These are phyloP conservation scores for Paxillus involutus DNA, from an alignment of 768 basidiomycete genomes.

Conservation along the genomic window DNA sequence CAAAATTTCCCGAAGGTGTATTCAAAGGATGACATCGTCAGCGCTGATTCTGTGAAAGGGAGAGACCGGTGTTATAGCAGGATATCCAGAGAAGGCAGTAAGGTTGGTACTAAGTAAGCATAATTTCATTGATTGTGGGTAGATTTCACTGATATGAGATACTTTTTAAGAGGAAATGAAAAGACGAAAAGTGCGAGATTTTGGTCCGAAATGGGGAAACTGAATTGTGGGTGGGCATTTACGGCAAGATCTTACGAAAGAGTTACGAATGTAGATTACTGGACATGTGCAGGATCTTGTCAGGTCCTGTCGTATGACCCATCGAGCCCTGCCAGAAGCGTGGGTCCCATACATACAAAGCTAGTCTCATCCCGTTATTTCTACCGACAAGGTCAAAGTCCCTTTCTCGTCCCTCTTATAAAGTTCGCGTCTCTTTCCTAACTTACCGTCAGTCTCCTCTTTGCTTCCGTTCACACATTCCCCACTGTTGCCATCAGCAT, in stretches of 20 bases:
- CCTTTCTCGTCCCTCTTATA: constrained; percentile 22
- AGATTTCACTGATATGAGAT: constrained; percentile 15
- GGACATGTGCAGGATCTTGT: constrained; percentile 27
- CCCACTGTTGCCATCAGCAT: constrained; percentile 14
- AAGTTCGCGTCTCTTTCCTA: constrained; percentile 13
- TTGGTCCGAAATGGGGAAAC: constrained; percentile 24
- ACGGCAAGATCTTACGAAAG: constrained; percentile 27
- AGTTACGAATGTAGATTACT: constrained; percentile 27
- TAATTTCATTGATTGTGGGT: constrained; percentile 27
- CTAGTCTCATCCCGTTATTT: constrained; percentile 6
- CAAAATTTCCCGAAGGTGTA: background rate
- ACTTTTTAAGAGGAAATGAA: constrained; percentile 12
- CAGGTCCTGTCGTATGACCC: constrained; percentile 29
- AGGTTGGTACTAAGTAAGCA: no score
- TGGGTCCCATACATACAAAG: constrained; percentile 28
- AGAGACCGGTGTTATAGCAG: no score
- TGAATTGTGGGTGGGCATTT: constrained; percentile 25
- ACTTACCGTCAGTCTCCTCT: constrained; percentile 22
- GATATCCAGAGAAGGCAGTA: no score
- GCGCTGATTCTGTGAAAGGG: background rate
- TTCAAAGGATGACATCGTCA: no score
- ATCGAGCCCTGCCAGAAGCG: constrained; percentile 30
- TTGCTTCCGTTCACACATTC: constrained; percentile 1
- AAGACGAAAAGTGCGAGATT: constrained; percentile 18
- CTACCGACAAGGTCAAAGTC: constrained; percentile 22